Evolutionary conservation across 2,329 filamentous ascomycete species (phyloP), one percentile per base, ranked within the genome.

Genomic region (Sclerotinia sclerotiorum): DNA sequence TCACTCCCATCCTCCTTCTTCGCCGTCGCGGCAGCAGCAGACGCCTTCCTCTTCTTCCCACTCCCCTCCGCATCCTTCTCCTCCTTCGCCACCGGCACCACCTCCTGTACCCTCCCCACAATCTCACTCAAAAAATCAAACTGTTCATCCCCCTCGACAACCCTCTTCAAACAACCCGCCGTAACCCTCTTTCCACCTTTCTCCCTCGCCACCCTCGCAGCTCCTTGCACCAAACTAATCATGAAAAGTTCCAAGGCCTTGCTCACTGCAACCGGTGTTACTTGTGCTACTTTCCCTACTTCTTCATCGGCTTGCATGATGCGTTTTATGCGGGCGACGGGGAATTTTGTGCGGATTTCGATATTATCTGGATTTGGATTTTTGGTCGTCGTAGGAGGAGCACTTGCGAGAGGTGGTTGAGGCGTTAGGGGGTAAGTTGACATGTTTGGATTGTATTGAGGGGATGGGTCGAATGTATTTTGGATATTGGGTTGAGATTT

Each of bases 261-360:
- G 73, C 92, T 88, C 56, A 98, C 94, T 35, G 94, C 95, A 68
- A 97, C 96, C 21, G 94, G 94, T 0, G 95, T 97, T 70, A 98
- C 95, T 80, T 99, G 95, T 5, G 95, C 94, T 13, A 99, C 95
- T 81, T 99, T 99, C 71, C 95, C 95, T 0, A 99, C 94, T 78
- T 99, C 95, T 77, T 99, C 95, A 77, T 99, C 95, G 15, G 94
- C 94, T 81, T 99, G 95, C 95, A 99, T 98, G 76, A 99, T 98
- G 64, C 95, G 89, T 84, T 99, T 99, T 83, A 99, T 99, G 71
- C 95, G 87, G 19, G 95, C 95, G 44, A 97, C 97, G 1, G 95
- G 95, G 76, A 99, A 99, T 76, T 97, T 97, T 46, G 94, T 98
- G 80, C 88, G 92, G 74, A 99, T 93, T 55, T 93, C 79, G 81